phyloP scores from a whole-genome alignment of 164 flowering plant genomes.

The Pachysandra terminalis region DNA sequence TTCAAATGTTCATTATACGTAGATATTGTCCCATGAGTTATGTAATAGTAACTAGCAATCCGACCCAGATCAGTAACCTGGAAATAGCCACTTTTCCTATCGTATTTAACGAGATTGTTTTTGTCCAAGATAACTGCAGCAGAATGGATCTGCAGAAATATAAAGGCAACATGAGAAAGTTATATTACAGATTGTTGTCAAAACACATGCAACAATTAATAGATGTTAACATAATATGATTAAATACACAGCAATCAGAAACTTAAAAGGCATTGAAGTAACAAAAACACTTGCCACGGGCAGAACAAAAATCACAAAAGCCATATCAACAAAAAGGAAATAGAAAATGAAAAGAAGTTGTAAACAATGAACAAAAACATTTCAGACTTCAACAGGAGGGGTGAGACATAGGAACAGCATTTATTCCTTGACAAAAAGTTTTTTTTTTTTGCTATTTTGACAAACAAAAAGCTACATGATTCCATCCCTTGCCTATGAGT shows the following conservation, averaged over 20 bases:
- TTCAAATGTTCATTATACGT: slow-evolving; percentile 95
- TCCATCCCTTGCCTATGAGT: too few species aligned
- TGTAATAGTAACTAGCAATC: slow-evolving; percentile 93
- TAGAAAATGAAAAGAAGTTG: too few species aligned
- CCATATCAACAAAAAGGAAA: too few species aligned
- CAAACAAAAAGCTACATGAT: too few species aligned
- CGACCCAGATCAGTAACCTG: slow-evolving; percentile 98
- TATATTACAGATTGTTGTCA: neutral
- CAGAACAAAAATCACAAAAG: too few species aligned
- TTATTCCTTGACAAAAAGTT: too few species aligned
- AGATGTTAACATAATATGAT: too few species aligned
- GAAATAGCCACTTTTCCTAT: slow-evolving; percentile 94
- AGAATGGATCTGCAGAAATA: slow-evolving; percentile 75
- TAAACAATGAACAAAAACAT: too few species aligned
- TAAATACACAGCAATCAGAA: neutral
- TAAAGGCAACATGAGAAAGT: neutral
- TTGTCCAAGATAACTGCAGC: slow-evolving; percentile 90
- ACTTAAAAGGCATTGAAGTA: neutral
- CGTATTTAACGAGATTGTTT: slow-evolving; percentile 89
- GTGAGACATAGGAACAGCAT: too few species aligned
- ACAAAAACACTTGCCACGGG: neutral
- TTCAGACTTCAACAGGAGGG: too few species aligned
- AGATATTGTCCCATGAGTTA: slow-evolving; percentile 88
- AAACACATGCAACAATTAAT: neutral
- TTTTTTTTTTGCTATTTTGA: too few species aligned